phyloP scores from a whole-genome alignment of 768 basidiomycete species.

The Pholiota conissans region DNA sequence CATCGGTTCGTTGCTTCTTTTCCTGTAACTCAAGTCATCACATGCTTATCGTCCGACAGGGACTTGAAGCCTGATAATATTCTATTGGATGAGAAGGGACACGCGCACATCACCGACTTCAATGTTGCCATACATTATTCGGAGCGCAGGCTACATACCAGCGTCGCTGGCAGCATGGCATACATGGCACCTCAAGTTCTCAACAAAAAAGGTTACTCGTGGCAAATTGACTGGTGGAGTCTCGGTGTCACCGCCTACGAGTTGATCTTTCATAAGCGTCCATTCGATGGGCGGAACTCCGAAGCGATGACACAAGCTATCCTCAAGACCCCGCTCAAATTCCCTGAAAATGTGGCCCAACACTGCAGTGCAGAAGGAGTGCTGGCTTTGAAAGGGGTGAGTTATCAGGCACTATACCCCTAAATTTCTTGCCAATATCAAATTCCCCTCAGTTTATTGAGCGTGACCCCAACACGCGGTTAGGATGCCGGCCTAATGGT shows the following conservation, averaged over 20 bases:
- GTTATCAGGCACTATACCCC: conserved; percentile 22
- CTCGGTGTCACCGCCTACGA: conserved; percentile 90
- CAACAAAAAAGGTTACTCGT: conserved; percentile 87
- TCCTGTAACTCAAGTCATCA: background rate
- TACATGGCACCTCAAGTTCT: conserved; percentile 99
- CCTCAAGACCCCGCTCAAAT: conserved; percentile 71
- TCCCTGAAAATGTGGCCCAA: conserved; percentile 67
- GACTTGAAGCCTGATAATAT: conserved; percentile 99
- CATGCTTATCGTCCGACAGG: conserved; percentile 37
- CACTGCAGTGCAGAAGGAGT: conserved; percentile 69
- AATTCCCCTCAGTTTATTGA: conserved; percentile 78
- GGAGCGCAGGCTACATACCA: conserved; percentile 82
- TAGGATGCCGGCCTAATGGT: conserved; percentile 75
- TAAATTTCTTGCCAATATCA: conserved; percentile 18
- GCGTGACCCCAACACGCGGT: conserved; percentile 70
- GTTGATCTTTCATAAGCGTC: conserved; percentile 78
- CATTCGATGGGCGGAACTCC: conserved; percentile 88
- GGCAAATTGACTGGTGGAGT: conserved; percentile 96
- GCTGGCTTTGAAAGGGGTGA: conserved; percentile 65
- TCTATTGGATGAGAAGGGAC: conserved; percentile 88
- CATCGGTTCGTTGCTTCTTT: conserved; percentile 69
- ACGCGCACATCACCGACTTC: conserved; percentile 97
- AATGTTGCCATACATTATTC: conserved; percentile 99
- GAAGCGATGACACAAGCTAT: conserved; percentile 90
- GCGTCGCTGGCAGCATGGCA: conserved; percentile 97